phyloP scores from a whole-genome alignment of 2,329 filamentous ascomycete genomes.

The Aureobasidium subglaciale region DNA sequence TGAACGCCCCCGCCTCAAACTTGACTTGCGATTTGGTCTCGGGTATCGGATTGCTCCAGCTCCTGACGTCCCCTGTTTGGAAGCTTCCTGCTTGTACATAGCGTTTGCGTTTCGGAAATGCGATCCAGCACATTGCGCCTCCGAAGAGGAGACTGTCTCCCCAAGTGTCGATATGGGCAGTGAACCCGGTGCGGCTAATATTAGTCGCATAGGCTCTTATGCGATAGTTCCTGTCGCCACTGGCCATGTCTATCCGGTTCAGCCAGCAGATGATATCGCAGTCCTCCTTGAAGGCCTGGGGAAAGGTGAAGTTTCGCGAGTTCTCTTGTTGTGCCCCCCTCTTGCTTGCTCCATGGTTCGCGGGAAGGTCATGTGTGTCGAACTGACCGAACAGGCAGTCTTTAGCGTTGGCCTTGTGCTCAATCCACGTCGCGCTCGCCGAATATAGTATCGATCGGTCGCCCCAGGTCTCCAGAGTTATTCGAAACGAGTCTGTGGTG shows the following conservation, averaged over 20 bases:
- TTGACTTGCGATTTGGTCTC: slow-evolving; percentile 19
- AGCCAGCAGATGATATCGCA: slow-evolving; percentile 26
- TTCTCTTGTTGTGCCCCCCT: slow-evolving; percentile 19
- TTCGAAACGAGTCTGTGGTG: slow-evolving; percentile 19
- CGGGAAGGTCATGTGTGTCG: slow-evolving; percentile 20
- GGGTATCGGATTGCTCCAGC: slow-evolving; percentile 19
- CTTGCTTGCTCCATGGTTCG: not conserved
- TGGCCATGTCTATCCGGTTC: slow-evolving; percentile 23
- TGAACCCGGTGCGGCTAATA: slow-evolving; percentile 21
- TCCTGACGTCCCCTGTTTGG: slow-evolving; percentile 22
- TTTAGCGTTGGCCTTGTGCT: slow-evolving; percentile 24
- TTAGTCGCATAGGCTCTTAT: slow-evolving; percentile 21
- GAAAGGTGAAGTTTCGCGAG: slow-evolving; percentile 20
- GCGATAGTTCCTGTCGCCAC: slow-evolving; percentile 20
- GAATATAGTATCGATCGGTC: slow-evolving; percentile 18
- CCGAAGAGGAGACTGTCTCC: slow-evolving; percentile 22
- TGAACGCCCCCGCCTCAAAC: slow-evolving; percentile 21
- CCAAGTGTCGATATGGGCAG: slow-evolving; percentile 27
- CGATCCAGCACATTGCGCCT: slow-evolving; percentile 27
- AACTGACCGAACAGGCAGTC: slow-evolving; percentile 26
- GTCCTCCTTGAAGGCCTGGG: slow-evolving; percentile 19
- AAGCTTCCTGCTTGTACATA: slow-evolving; percentile 24
- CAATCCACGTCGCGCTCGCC: slow-evolving; percentile 24
- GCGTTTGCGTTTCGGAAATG: slow-evolving; percentile 23
- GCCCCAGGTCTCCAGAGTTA: slow-evolving; percentile 25